A percentile compares a stretch with the other conserved stretches of the same genome.
Evolutionary conservation across 2,329 filamentous ascomycete species (phyloP).

Genomic region (Penicillium thymicola): DNA sequence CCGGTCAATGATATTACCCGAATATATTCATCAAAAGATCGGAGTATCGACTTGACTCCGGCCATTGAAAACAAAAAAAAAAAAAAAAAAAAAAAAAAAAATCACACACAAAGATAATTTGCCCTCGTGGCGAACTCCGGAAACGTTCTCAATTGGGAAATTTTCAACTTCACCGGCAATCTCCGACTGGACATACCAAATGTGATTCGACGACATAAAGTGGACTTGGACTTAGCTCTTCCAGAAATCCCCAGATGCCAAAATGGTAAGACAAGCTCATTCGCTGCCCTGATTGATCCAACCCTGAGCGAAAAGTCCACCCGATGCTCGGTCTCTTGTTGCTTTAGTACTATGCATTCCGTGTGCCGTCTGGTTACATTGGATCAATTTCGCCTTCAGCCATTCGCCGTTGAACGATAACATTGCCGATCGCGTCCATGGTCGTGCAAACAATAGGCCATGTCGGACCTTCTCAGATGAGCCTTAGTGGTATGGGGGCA

Average conservation of each 20-base stretch:
- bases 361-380: slow-evolving; percentile 30
- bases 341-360: slow-evolving; percentile 5
- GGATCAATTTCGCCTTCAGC: neutral
- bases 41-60: neutral
- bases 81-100: neutral
- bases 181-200: slow-evolving; percentile 5
- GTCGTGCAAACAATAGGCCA: slow-evolving; percentile 20
- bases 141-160: slow-evolving; percentile 1
- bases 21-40: neutral
- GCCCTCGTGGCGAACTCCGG: slow-evolving; percentile 2
- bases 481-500: slow-evolving; percentile 1
- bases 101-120: neutral
- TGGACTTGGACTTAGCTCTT: slow-evolving; percentile 12
- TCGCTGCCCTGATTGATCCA: slow-evolving; percentile 10
- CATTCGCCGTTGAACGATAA: slow-evolving; percentile 11
- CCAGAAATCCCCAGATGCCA: slow-evolving; percentile 13
- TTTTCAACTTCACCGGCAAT: slow-evolving; percentile 15
- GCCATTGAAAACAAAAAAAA: too few species aligned
- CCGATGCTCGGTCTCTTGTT: neutral
- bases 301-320: neutral
- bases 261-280: neutral
- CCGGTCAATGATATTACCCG: neutral
- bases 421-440: slow-evolving; percentile 23
- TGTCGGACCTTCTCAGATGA: slow-evolving; percentile 13
- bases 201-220: slow-evolving; percentile 12